Evolutionary conservation across 805 yeast genomes (phyloP), one percentile per base, ranked within the genome.

Genomic region (Debaryomyces maramus): DNA sequence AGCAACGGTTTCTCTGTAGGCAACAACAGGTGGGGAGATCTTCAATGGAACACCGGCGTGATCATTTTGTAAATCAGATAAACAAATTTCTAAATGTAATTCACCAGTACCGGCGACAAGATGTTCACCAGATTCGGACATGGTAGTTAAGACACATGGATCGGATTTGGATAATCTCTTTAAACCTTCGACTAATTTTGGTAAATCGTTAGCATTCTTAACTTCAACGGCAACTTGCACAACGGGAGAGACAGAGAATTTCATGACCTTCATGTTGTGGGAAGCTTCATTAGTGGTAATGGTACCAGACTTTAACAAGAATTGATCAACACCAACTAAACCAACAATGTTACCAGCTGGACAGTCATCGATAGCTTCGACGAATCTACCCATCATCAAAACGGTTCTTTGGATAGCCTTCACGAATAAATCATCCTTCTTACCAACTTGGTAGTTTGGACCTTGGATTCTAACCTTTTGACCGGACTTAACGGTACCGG

Each of bases 301-400:
- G 65, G 99, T 91, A 89, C 98, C 99, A 66, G 96, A 87, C 81
- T 91, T 91, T 77, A 91, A 87, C 79, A 91, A 86, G 88, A 90
- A 91, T 83, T 91, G 99, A 79, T 91, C 99, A 65, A 91, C 87
- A 90, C 99, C 99, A 65, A 91, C 98, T 73, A 91, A 80, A 89
- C 98, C 99, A 70, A 90, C 83, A 85, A 91, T 91, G 96, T 91
- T 91, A 88, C 99, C 99, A 63, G 98, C 97, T 72, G 99, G 98
- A 80, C 95, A 87, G 80, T 91, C 98, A 66, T 91, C 98, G 65
- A 91, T 91, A 70, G 91, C 88, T 83, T 91, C 99, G 66, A 88
- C 95, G 73, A 78, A 74, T 80, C 97, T 88, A 73, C 99, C 99
- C 99, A 91, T 91, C 99, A 91, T 91, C 70, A 91, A 81, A 65